Percentiles rank a stretch among this genome's conserved stretches.
These are phyloP conservation scores for Alternaria consortialis DNA, from an alignment of 2,329 filamentous ascomycete species.

Conservation along the genomic window DNA sequence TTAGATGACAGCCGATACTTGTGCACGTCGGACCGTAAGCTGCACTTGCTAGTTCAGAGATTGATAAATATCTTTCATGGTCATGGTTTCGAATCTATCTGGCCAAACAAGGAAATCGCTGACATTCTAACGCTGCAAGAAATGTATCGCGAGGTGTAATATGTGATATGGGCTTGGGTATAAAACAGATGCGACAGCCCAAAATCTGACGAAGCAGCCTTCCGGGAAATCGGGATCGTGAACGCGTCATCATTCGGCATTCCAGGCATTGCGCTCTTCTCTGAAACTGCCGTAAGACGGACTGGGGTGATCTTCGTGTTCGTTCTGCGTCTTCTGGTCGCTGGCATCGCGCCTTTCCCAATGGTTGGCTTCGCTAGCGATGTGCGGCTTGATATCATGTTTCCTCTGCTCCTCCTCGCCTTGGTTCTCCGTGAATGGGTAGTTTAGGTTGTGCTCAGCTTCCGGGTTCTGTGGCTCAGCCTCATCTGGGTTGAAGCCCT, in stretches of 20 bases:
- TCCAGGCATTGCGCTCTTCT: slow-evolving; percentile 55
- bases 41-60: neutral
- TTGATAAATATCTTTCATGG: neutral
- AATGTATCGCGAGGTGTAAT: slow-evolving; percentile 4
- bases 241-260: slow-evolving; percentile 27
- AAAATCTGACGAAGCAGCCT: slow-evolving; percentile 4
- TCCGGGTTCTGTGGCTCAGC: slow-evolving; percentile 55
- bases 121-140: slow-evolving; percentile 9
- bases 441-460: slow-evolving; percentile 55
- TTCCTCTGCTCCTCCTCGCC: slow-evolving; percentile 46
- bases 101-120: neutral
- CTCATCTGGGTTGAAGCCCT: slow-evolving; percentile 63
- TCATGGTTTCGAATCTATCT: neutral
- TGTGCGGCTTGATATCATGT: slow-evolving; percentile 46
- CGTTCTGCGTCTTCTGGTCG: slow-evolving; percentile 20
- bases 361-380: slow-evolving; percentile 54
- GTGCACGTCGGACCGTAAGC: neutral
- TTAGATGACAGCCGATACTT: neutral
- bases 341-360: slow-evolving; percentile 54
- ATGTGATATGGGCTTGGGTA: slow-evolving; percentile 19
- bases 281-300: slow-evolving; percentile 55
- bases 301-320: slow-evolving; percentile 32
- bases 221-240: neutral
- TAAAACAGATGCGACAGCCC: slow-evolving; percentile 15
- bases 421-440: slow-evolving; percentile 53